Evolutionary conservation across 164 flowering plant genomes (phyloP).

Genomic region (Brasenia schreberi): DNA sequence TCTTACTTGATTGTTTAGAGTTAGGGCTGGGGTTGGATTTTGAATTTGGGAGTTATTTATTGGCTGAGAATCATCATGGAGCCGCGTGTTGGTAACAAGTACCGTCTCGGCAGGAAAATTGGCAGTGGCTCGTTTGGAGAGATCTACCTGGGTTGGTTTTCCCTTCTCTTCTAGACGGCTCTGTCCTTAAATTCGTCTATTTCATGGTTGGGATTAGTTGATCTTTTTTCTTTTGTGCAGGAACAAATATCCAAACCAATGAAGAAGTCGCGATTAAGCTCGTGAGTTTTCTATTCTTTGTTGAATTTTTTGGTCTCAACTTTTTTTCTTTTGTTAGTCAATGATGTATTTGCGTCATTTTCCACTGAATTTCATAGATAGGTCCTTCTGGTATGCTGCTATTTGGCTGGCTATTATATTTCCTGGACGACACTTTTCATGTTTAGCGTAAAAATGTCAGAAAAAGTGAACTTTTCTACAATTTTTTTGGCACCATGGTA

Average conservation of each 20-base stretch:
- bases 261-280: constrained; percentile 92
- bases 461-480: too few relatives aligned
- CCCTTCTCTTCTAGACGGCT: neutral
- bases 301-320: neutral
- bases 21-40: constrained; percentile 3
- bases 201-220: neutral
- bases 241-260: constrained; percentile 75
- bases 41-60: constrained; percentile 1
- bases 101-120: constrained; percentile 76
- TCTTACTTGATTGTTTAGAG: neutral
- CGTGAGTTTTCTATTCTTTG: constrained; percentile 26
- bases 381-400: neutral
- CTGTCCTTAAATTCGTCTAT: neutral
- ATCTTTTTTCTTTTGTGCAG: constrained; percentile 17
- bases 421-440: neutral
- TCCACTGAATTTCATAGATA: neutral
- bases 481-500: too few relatives aligned
- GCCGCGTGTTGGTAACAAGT: constrained; percentile 83
- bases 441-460: too few relatives aligned
- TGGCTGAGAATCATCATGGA: constrained; percentile 31
- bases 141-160: constrained; percentile 65
- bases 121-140: constrained; percentile 94
- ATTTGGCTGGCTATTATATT: neutral
- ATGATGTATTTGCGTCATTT: neutral
- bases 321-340: neutral